These are phyloP conservation scores for Rhodofomes roseus DNA, from an alignment of 1,284 basidiomycete species.

Conservation along the genomic window DNA sequence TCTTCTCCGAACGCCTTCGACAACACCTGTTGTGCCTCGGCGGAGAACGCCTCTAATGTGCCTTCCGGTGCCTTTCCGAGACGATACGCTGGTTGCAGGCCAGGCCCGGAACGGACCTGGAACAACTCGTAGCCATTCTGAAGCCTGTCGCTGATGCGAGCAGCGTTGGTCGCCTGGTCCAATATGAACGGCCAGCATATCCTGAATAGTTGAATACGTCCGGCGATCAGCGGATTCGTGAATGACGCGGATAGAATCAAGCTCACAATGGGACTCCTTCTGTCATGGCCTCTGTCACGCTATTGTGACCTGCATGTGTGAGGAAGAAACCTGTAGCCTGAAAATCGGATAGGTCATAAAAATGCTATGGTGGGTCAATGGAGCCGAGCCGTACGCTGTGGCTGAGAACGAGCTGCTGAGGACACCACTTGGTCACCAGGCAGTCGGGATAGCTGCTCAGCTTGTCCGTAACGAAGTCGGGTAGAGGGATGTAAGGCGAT, in stretches of 20 bases:
- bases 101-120: constrained; percentile 22
- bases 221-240: not conserved
- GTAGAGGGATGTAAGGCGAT: not conserved
- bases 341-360: not conserved
- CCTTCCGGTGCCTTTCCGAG: constrained; percentile 11
- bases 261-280: constrained; percentile 14
- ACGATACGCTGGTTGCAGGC: constrained; percentile 15
- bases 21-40: constrained; percentile 15
- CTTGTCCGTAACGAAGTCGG: constrained; percentile 1
- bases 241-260: not conserved
- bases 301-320: constrained; percentile 16
- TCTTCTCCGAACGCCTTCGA: constrained; percentile 17
- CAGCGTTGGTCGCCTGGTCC: constrained; percentile 20
- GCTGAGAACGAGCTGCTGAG: constrained; percentile 2
- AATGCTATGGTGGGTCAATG: not conserved
- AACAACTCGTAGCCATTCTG: constrained; percentile 26
- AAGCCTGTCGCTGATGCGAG: constrained; percentile 15
- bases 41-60: constrained; percentile 12
- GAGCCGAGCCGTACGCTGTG: not conserved
- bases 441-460: not conserved
- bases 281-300: constrained; percentile 11
- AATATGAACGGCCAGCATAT: constrained; percentile 21
- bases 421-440: not conserved
- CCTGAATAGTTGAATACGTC: constrained; percentile 13
- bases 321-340: constrained; percentile 15